These are phyloP conservation scores for Apiotrichum gracile DNA, from an alignment of 1,284 basidiomycete genomes.

Conservation along the genomic window DNA sequence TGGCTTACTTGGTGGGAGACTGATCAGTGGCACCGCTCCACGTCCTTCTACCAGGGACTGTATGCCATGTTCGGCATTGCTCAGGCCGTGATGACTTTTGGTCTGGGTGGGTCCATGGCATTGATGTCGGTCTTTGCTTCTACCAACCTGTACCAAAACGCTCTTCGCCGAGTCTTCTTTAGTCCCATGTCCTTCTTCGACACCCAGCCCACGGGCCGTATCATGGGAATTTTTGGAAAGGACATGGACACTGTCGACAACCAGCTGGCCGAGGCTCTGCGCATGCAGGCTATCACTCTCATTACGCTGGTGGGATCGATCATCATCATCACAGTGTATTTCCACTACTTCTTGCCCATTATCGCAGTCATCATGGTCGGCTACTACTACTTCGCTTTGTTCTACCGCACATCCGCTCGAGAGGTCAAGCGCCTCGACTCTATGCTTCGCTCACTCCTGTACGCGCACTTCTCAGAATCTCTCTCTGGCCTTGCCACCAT, in stretches of 20 bases:
- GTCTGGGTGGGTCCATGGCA: slow-evolving; percentile 56
- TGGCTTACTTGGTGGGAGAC: slow-evolving; percentile 69
- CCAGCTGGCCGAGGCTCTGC: slow-evolving; percentile 58
- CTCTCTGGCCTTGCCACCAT: slow-evolving; percentile 68
- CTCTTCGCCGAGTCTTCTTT: slow-evolving; percentile 57
- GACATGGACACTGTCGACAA: slow-evolving; percentile 68
- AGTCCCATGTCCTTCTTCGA: slow-evolving; percentile 68
- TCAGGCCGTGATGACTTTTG: slow-evolving; percentile 59
- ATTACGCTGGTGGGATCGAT: slow-evolving; percentile 53
- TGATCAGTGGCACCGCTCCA: slow-evolving; percentile 38
- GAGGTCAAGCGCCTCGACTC: slow-evolving; percentile 56
- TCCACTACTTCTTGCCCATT: slow-evolving; percentile 59
- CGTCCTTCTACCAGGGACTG: slow-evolving; percentile 62
- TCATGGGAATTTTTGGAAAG: slow-evolving; percentile 58
- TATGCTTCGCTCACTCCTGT: slow-evolving; percentile 63
- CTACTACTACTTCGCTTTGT: slow-evolving; percentile 46
- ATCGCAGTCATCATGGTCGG: slow-evolving; percentile 30
- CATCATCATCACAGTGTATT: slow-evolving; percentile 61
- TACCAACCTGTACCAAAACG: slow-evolving; percentile 55
- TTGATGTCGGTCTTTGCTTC: slow-evolving; percentile 58
- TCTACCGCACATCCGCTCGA: slow-evolving; percentile 80
- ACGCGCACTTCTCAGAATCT: slow-evolving; percentile 75
- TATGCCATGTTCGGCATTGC: slow-evolving; percentile 59
- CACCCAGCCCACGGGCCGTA: slow-evolving; percentile 60
- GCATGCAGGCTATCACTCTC: slow-evolving; percentile 49